Percentiles rank a stretch among this genome's conserved stretches.
Conservation (phyloP, 306 rosid genomes). For the Lablab purpureus region DNA sequence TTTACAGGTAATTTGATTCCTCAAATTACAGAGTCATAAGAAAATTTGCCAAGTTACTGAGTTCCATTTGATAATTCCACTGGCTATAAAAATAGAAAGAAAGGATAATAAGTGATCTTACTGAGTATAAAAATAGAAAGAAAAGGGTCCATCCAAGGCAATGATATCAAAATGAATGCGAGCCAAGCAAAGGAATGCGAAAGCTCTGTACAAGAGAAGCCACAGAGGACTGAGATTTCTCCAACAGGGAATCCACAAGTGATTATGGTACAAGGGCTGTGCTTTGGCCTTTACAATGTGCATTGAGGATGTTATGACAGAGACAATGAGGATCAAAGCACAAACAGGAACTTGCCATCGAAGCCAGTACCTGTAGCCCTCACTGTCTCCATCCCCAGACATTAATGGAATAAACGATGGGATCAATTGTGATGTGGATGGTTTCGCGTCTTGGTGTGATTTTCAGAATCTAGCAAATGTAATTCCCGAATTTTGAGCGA, state of each 20-base stretch:
- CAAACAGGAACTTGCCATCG: constrained; percentile 50
- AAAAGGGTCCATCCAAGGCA: constrained; percentile 36
- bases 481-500: too few species aligned
- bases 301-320: not conserved
- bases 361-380: constrained; percentile 42
- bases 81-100: not conserved
- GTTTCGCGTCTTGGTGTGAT: too few species aligned
- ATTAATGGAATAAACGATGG: not conserved
- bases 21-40: not conserved
- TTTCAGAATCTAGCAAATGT: too few species aligned
- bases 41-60: not conserved
- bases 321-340: constrained; percentile 35
- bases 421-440: not conserved
- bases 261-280: constrained; percentile 44
- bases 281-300: constrained; percentile 41
- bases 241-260: constrained; percentile 51
- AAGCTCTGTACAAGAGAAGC: constrained; percentile 47
- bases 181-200: constrained; percentile 50
- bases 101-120: constrained; percentile 24
- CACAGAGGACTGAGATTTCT: constrained; percentile 50
- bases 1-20: not conserved
- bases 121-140: constrained; percentile 56
- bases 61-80: not conserved
- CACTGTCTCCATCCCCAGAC: constrained; percentile 28
- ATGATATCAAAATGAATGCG: constrained; percentile 40